A percentile compares a stretch with the other conserved stretches of the same genome.
Evolutionary conservation across 345 rosid species (phyloP).

Genomic region (Alliaria petiolata): DNA sequence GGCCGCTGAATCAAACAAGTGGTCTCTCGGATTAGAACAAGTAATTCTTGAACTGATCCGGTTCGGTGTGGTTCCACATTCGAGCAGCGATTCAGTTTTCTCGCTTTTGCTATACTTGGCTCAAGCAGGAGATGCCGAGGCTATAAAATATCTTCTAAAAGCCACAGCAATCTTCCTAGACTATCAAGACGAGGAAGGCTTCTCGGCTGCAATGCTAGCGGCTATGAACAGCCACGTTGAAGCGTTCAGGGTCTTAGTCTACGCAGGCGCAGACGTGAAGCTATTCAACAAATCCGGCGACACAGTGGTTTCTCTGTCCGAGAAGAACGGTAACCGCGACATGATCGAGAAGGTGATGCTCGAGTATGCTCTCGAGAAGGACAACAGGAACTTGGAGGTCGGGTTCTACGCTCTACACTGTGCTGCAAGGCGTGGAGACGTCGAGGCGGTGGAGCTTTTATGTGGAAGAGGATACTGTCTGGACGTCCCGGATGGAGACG

Average conservation of each 20-base stretch:
- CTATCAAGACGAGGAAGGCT: conserved; percentile 77
- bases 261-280: conserved; percentile 91
- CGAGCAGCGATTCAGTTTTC: conserved; percentile 57
- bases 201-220: conserved; percentile 86
- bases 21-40: conserved; percentile 70
- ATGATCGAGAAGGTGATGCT: conserved; percentile 91
- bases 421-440: conserved; percentile 89
- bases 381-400: conserved; percentile 50
- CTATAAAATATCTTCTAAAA: conserved; percentile 48
- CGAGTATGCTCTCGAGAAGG: conserved; percentile 83
- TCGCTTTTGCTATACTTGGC: conserved; percentile 58
- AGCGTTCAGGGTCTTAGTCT: conserved; percentile 67
- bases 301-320: conserved; percentile 70
- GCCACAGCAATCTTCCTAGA: conserved; percentile 46
- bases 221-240: conserved; percentile 78
- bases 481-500: conserved; percentile 70
- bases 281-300: conserved; percentile 63
- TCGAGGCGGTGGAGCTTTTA: conserved; percentile 64
- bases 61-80: conserved; percentile 53
- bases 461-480: conserved; percentile 63
- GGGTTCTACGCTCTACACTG: conserved; percentile 93
- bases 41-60: conserved; percentile 52
- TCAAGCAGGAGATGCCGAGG: conserved; percentile 66
- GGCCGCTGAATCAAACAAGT: conserved; percentile 47
- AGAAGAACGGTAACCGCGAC: conserved; percentile 54